Evolutionary conservation across 2,329 filamentous ascomycete species (phyloP), one percentile per base, ranked within the genome.

Genomic region (Ophiosphaerella herpotricha): DNA sequence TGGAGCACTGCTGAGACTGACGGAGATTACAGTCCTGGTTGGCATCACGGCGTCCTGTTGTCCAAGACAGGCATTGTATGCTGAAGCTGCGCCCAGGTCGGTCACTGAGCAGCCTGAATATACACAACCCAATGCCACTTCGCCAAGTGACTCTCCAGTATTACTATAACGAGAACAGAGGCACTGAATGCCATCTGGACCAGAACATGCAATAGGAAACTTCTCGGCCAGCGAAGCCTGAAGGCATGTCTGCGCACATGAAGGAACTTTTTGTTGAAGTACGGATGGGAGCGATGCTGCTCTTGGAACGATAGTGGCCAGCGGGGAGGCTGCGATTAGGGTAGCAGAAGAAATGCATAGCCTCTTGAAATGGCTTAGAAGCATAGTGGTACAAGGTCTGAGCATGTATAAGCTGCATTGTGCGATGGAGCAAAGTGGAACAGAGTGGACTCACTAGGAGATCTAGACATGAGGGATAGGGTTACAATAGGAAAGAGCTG

Each of bases 141-240:
- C 72, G 21, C 71, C 72, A 18, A 75, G 52, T 39, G 68, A 67
- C 50, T 72, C 65, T 40, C 73, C 73, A 37, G 39, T 43, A 48
- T 52, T 63, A 51, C 70, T 72, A 68, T 74, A 74, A 54, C 56
- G 66, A 51, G 71, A 71, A 50, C 73, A 75, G 26, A 74, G 66
- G 58, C 73, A 75, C 26, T 58, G 60, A 43, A 74, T 50, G 43
- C 63, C 59, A 50, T 50, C 52, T 54, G 64, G 58, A 41, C 55
- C 57, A 48, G 69, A 66, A 57, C 72, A 75, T 53, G 68, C 58
- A 37, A 67, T 50, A 45, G 71, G 66, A 49, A 72, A 74, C 39
- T 63, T 57, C 52, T 68, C 56, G 55, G 55, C 59, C 49, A 75
- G 57, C 47, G 68, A 67, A 43, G 58, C 44, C 51, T 50, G 63